Base-by-base conservation (phyloP, 495 filamentous ascomycete species). In the Oleoguttula mirabilis region DNA sequence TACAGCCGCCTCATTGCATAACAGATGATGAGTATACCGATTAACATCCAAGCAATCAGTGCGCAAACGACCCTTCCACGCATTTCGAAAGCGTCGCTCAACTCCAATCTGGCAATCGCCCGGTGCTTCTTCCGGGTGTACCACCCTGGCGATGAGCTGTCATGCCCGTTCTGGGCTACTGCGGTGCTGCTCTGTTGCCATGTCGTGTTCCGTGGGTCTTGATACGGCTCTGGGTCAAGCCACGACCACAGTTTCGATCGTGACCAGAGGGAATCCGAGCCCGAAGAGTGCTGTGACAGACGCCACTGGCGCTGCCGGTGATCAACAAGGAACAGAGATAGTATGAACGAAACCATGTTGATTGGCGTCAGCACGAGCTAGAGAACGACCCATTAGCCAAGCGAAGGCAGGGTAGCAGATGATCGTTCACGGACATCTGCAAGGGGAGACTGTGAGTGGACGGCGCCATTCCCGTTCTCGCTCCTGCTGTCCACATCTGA, bases 21-120 rank as follows among this genome's bases (percentile, higher is more conserved):
- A 30, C 25, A 25, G n/a, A 51, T 39, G 43, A 31, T 38, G 17
- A 15, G 24, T 12, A 58, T 7, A 16, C 36, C 48, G 25, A 54
- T 10, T 22, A 51, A 21, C 24, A 41, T 21, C 20, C 45, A 53
- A 0, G 41, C 48, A 10, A 35, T 21, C 12, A 63, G 48, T 3
- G 39, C 44, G 15, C 51, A 34, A 7, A 57, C 19, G 4, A 63
- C 52, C 21, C 53, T 38, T 10, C 49, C 37, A 14, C 55, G 45
- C 47, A 63, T 44, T 47, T 60, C 60, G 12, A 62, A 50, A 10
- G 61, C 61, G 35, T 63, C 58, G 12, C 37, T 44, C 7, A 65
- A 24, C 42, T 63, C 48, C 31, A 65, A 15, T 41, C 41, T 51
- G 22, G 51, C 47, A 14, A 65, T 33, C 32, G 59, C 57, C 6